Evolutionary conservation across 768 basidiomycete genomes (phyloP).

Genomic region (Boletus patriciae): DNA sequence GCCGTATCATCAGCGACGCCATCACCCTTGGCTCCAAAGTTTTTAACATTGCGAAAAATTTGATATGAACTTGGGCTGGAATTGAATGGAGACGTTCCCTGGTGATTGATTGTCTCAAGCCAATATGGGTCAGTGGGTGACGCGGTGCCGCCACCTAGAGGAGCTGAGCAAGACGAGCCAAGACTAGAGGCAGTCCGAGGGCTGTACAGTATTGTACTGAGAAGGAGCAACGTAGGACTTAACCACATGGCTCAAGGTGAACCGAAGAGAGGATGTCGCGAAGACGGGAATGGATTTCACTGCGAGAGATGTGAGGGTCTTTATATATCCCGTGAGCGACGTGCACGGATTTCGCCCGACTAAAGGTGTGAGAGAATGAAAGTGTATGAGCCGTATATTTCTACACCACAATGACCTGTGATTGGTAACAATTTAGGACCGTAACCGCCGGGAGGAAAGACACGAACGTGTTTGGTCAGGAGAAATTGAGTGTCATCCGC

Average conservation of each 20-base stretch:
- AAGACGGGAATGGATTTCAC: background rate
- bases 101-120: conserved; percentile 69
- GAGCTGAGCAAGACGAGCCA: conserved; percentile 48
- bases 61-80: conserved; percentile 51
- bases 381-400: background rate
- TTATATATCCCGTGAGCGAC: conserved; percentile 16
- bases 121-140: conserved; percentile 50
- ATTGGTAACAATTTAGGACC: background rate
- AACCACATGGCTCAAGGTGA: conserved; percentile 9
- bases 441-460: conserved; percentile 1
- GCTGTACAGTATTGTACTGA: conserved; percentile 10
- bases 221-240: conserved; percentile 2
- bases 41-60: conserved; percentile 77
- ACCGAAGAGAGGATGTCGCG: background rate
- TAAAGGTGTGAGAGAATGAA: conserved; percentile 1
- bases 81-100: conserved; percentile 69
- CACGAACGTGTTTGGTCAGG: background rate
- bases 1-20: conserved; percentile 73
- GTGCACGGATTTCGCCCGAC: background rate
- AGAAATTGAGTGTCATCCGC: background rate
- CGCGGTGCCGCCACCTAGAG: conserved; percentile 52
- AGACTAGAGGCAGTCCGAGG: conserved; percentile 28
- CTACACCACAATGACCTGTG: background rate
- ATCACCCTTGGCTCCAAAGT: conserved; percentile 55
- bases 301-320: background rate